Conservation (phyloP, 2,329 filamentous ascomycete species). For the Penicillium sp. region DNA sequence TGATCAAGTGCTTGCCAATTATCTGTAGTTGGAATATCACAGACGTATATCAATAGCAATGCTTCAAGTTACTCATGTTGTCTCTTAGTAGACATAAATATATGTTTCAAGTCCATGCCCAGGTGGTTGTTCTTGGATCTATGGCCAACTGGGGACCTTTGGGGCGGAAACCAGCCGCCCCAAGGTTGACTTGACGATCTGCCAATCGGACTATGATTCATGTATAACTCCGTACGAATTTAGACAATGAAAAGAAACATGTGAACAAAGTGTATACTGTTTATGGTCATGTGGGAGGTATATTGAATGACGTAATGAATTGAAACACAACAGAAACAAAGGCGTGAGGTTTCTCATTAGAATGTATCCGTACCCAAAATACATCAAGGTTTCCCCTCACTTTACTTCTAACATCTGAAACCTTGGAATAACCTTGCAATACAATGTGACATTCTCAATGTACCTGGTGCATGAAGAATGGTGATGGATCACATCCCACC, state of each 20-base stretch:
- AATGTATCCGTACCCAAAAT: not conserved
- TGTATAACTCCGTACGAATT: not conserved
- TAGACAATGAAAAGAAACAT: constrained; percentile 25
- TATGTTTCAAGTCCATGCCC: no score
- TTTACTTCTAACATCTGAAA: not conserved
- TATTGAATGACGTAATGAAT: no score
- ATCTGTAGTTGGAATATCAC: no score
- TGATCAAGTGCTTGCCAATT: no score
- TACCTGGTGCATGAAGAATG: not conserved
- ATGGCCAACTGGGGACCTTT: no score
- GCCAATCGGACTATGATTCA: constrained; percentile 5
- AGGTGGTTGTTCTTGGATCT: no score
- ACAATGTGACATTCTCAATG: constrained; percentile 43
- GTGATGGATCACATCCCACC: constrained; percentile 7
- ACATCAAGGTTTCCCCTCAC: not conserved
- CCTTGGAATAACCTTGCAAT: constrained; percentile 52
- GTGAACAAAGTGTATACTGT: constrained; percentile 32
- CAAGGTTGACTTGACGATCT: constrained; percentile 10
- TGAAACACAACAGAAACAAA: not conserved
- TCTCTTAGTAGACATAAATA: no score
- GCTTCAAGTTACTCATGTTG: no score
- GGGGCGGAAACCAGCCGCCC: not conserved
- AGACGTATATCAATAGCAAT: no score
- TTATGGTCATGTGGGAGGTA: constrained; percentile 4
- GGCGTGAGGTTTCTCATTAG: not conserved